A percentile compares a stretch with the other conserved stretches of the same genome.
phyloP scores from a whole-genome alignment of 176 grass and related monocot species.

The Cymbopogon citratus region DNA sequence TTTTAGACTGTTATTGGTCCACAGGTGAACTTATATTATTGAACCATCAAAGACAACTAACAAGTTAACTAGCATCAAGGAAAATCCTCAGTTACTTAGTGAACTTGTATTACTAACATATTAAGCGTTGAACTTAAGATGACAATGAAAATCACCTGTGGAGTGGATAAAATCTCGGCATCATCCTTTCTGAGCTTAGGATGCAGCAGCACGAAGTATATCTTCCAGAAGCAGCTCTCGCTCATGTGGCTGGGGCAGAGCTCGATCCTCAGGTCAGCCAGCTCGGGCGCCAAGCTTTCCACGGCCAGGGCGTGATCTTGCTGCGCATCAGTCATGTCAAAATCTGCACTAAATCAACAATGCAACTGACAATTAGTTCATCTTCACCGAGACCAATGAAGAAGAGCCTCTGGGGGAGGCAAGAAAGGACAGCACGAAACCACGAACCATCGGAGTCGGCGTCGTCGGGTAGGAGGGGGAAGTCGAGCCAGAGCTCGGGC shows the following conservation, averaged over 20 bases:
- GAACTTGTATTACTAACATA: background rate
- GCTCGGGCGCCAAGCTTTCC: slow-evolving; percentile 62
- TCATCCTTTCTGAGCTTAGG: slow-evolving; percentile 67
- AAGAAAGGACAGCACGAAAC: background rate
- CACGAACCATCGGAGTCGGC: slow-evolving; percentile 44
- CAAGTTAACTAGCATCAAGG: background rate
- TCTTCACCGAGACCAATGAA: background rate
- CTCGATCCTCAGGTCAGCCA: slow-evolving; percentile 74
- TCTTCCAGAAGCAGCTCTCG: slow-evolving; percentile 87
- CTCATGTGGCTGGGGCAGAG: slow-evolving; percentile 81
- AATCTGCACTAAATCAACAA: slow-evolving; percentile 41
- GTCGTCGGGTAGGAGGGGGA: slow-evolving; percentile 64
- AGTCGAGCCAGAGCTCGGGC: slow-evolving; percentile 87
- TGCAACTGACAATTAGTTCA: background rate
- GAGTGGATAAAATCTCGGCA: slow-evolving; percentile 50
- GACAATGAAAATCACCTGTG: slow-evolving; percentile 49
- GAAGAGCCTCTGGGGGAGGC: background rate
- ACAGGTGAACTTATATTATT: background rate
- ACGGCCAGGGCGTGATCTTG: slow-evolving; percentile 71
- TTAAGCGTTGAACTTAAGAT: background rate
- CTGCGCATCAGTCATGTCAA: slow-evolving; percentile 75
- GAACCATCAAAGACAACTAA: background rate
- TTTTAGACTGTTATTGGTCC: background rate
- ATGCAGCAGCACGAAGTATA: slow-evolving; percentile 87
- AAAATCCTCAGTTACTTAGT: background rate